Conservation (phyloP, 345 rosid species). For the Aethionema arabicum region DNA sequence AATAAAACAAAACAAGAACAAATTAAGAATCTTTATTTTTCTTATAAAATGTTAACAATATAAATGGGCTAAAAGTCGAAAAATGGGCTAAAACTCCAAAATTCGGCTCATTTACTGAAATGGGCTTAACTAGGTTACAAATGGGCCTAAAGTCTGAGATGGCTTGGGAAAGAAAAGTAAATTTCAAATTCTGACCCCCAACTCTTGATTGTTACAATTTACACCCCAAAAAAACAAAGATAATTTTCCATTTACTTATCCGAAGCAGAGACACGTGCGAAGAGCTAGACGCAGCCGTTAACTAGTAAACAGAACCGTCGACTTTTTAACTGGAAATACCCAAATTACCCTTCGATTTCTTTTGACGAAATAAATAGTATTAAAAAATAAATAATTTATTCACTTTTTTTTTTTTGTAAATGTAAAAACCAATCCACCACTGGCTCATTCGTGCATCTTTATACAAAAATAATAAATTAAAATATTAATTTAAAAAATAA, state of each 20-base stretch:
- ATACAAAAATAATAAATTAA: background rate
- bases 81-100: no score
- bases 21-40: no score
- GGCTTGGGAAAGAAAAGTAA: no score
- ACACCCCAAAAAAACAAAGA: no score
- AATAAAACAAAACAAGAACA: no score
- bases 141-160: no score
- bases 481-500: background rate
- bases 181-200: no score
- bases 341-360: slow-evolving; percentile 25
- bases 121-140: no score
- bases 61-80: no score
- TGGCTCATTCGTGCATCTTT: slow-evolving; percentile 38
- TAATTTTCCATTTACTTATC: slow-evolving; percentile 15
- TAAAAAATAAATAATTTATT: slow-evolving; percentile 20
- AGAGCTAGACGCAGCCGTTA: slow-evolving; percentile 26
- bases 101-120: no score
- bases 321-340: background rate
- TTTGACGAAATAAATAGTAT: slow-evolving; percentile 18
- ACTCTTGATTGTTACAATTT: no score
- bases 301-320: slow-evolving; percentile 24
- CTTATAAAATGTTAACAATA: no score
- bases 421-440: slow-evolving; percentile 27
- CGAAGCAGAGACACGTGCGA: slow-evolving; percentile 36
- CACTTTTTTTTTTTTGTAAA: slow-evolving; percentile 29